A percentile compares a stretch with the other conserved stretches of the same genome.
phyloP scores from a whole-genome alignment of 2,329 filamentous ascomycete species.

The Biscogniauxia marginata region DNA sequence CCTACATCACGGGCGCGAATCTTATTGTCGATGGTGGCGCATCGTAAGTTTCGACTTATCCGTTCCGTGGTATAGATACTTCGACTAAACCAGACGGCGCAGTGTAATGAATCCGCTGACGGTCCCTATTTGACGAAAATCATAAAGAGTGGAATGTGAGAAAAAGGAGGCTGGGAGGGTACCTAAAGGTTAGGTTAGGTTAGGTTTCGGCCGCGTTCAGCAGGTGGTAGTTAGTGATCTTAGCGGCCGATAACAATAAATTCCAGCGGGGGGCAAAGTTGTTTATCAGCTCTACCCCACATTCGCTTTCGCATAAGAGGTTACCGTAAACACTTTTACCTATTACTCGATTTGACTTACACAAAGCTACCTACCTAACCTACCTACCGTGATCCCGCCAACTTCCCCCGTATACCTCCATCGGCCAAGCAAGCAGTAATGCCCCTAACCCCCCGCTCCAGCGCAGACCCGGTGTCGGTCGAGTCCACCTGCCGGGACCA shows the following conservation, averaged over 20 bases:
- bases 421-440: not conserved
- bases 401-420: not conserved
- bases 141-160: not conserved
- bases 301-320: not conserved
- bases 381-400: too few relatives aligned
- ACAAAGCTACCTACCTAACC: too few relatives aligned
- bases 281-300: not conserved
- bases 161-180: slow-evolving; percentile 2
- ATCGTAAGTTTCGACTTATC: slow-evolving; percentile 28
- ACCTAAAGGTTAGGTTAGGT: slow-evolving; percentile 6
- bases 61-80: slow-evolving; percentile 1
- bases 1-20: slow-evolving; percentile 61
- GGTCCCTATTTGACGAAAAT: slow-evolving; percentile 36
- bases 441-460: slow-evolving; percentile 19
- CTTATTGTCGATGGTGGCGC: slow-evolving; percentile 62
- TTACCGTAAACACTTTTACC: not conserved
- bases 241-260: not conserved
- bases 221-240: slow-evolving; percentile 10
- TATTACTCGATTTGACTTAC: too few relatives aligned
- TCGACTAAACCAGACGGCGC: slow-evolving; percentile 10
- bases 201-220: slow-evolving; percentile 7
- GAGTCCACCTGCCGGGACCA: slow-evolving; percentile 38
- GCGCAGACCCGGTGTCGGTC: slow-evolving; percentile 28
- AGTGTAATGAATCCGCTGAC: slow-evolving; percentile 42
- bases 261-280: slow-evolving; percentile 11